phyloP scores from a whole-genome alignment of 2,329 filamentous ascomycete species.

The Teratosphaeria destructans region DNA sequence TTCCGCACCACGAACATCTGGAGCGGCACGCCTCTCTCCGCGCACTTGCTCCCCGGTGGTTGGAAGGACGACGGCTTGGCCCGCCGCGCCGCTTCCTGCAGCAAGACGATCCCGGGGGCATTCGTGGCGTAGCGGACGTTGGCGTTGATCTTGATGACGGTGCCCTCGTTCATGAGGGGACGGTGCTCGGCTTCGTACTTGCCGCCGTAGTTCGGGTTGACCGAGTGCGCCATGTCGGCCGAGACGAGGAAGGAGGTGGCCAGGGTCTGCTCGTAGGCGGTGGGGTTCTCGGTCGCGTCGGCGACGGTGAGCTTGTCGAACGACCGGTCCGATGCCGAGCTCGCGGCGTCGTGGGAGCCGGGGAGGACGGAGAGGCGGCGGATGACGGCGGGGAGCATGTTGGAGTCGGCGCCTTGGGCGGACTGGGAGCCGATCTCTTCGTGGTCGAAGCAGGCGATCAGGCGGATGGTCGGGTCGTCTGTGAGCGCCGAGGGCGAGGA shows the following conservation, averaged over 20 bases:
- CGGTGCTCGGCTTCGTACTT: constrained; percentile 90
- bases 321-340: constrained; percentile 48
- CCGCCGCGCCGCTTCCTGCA: constrained; percentile 70
- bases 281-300: constrained; percentile 50
- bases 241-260: constrained; percentile 87
- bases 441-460: constrained; percentile 94
- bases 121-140: constrained; percentile 97
- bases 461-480: constrained; percentile 68
- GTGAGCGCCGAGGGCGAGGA: constrained; percentile 54
- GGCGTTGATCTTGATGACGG: constrained; percentile 95
- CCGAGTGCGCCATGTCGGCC: constrained; percentile 93
- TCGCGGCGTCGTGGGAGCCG: constrained; percentile 46
- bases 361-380: constrained; percentile 76
- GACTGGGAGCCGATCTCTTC: constrained; percentile 92
- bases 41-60: constrained; percentile 28
- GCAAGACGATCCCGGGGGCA: constrained; percentile 81
- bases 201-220: constrained; percentile 85
- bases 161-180: constrained; percentile 91
- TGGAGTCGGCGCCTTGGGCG: constrained; percentile 87
- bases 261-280: constrained; percentile 87
- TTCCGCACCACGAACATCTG: constrained; percentile 96
- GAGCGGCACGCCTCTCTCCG: constrained; percentile 64
- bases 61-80: constrained; percentile 35
- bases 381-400: constrained; percentile 77
- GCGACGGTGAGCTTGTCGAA: constrained; percentile 49